Evolutionary conservation across 2,329 filamentous ascomycete genomes (phyloP).

Genomic region (Fusarium sp.): DNA sequence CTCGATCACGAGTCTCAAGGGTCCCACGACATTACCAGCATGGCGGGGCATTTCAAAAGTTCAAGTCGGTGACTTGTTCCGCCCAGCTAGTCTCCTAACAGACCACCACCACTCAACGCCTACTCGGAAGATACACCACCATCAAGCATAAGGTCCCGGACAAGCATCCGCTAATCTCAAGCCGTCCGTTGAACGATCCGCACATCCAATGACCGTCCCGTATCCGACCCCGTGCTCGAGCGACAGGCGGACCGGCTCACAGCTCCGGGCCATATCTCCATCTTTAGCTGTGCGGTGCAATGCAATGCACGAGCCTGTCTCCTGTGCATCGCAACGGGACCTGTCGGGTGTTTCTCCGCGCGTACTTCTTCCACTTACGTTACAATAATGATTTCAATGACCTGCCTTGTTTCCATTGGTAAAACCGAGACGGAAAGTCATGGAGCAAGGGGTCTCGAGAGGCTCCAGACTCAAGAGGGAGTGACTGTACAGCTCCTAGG

Average conservation of each 20-base stretch:
- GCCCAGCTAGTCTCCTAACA: slow-evolving; percentile 20
- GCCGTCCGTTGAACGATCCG: slow-evolving; percentile 28
- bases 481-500: not conserved
- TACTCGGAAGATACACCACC: not conserved
- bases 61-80: not conserved
- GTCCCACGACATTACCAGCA: slow-evolving; percentile 23
- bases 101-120: fast-evolving
- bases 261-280: slow-evolving; percentile 12
- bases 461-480: not conserved
- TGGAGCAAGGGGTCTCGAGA: not conserved
- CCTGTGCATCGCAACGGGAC: slow-evolving; percentile 14
- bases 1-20: not conserved
- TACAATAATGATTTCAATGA: slow-evolving; percentile 6
- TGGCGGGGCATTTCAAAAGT: slow-evolving; percentile 13
- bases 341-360: slow-evolving; percentile 22
- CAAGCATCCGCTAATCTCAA: slow-evolving; percentile 42
- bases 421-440: slow-evolving; percentile 27
- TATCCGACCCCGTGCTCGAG: slow-evolving; percentile 45
- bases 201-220: slow-evolving; percentile 42
- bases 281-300: slow-evolving; percentile 8
- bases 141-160: slow-evolving; percentile 11
- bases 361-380: not conserved
- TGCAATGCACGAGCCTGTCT: slow-evolving; percentile 14
- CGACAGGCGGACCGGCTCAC: slow-evolving; percentile 42
- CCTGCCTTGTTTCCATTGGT: slow-evolving; percentile 23